Evolutionary conservation across 2,329 filamentous ascomycete species (phyloP).

Genomic region (Aaosphaeria arxii): DNA sequence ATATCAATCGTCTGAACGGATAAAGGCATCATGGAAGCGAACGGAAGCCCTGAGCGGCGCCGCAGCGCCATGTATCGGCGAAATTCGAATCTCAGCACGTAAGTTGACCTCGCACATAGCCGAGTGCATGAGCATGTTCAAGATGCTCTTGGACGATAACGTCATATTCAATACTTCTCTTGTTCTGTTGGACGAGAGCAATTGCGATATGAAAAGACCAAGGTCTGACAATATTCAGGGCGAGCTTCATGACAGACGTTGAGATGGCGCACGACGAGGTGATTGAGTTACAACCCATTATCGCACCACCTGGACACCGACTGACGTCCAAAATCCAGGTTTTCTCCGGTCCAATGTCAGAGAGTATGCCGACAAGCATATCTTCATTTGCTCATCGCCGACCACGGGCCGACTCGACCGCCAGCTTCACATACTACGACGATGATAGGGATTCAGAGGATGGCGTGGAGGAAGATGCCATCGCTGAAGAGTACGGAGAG

Average conservation of each 20-base stretch:
- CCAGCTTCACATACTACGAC: conserved; percentile 86
- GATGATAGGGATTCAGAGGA: conserved; percentile 60
- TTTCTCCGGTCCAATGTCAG: conserved; percentile 88
- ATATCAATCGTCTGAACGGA: not conserved
- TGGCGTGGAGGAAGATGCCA: conserved; percentile 30
- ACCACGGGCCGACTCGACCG: conserved; percentile 74
- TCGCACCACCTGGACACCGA: conserved; percentile 22
- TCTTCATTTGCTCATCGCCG: conserved; percentile 89
- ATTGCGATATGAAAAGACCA: not conserved
- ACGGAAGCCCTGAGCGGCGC: conserved; percentile 34
- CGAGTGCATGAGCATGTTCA: too few relatives aligned
- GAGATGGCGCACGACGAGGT: conserved; percentile 98
- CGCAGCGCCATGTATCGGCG: conserved; percentile 57
- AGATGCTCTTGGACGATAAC: too few relatives aligned
- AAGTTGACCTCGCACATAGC: conserved; percentile 6
- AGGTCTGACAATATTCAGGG: conserved; percentile 28
- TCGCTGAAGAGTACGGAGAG: conserved; percentile 29
- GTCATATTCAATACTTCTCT: too few relatives aligned
- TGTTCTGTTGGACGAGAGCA: too few relatives aligned
- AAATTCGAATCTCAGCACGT: conserved; percentile 61
- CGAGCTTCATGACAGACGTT: conserved; percentile 89
- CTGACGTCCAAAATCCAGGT: conserved; percentile 51
- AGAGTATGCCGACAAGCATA: conserved; percentile 91
- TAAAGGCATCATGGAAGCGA: conserved; percentile 10
- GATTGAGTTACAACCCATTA: conserved; percentile 31